Conservation (phyloP, 129 eudicot species). For the Tagetes erecta region DNA sequence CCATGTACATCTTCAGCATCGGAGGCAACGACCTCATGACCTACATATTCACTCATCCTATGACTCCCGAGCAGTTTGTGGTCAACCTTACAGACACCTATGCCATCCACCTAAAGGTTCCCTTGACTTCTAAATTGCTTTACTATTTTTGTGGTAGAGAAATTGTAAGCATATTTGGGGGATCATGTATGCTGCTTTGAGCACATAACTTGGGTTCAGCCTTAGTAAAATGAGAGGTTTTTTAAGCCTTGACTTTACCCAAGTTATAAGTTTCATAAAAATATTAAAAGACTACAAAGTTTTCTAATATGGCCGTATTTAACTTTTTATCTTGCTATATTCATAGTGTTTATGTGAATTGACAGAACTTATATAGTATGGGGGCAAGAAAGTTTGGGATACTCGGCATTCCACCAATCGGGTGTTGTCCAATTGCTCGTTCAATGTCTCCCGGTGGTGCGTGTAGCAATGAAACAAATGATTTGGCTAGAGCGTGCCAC, state of each 20-base stretch:
- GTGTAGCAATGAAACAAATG: constrained; percentile 30
- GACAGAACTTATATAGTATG: constrained; percentile 43
- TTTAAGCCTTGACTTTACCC: not conserved
- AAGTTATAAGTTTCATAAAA: no score
- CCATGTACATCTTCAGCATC: constrained; percentile 47
- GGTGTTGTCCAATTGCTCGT: constrained; percentile 47
- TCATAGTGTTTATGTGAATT: constrained; percentile 1
- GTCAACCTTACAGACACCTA: constrained; percentile 34
- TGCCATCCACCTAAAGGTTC: constrained; percentile 46
- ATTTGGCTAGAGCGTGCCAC: constrained; percentile 39
- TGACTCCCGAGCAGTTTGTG: constrained; percentile 23
- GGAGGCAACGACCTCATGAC: constrained; percentile 57
- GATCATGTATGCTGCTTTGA: not conserved
- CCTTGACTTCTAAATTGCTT: not conserved
- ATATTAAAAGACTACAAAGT: no score
- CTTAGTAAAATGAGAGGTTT: not conserved
- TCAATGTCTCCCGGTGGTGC: constrained; percentile 12
- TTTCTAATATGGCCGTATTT: no score
- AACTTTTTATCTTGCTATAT: not conserved
- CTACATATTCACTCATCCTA: not conserved
- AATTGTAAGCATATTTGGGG: not conserved
- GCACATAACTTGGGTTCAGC: constrained; percentile 9
- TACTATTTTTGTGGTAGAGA: not conserved
- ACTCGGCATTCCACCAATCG: constrained; percentile 43
- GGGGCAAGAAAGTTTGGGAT: constrained; percentile 55